Base-by-base conservation (phyloP, 106 monocot species). In the Dioscorea alata region DNA sequence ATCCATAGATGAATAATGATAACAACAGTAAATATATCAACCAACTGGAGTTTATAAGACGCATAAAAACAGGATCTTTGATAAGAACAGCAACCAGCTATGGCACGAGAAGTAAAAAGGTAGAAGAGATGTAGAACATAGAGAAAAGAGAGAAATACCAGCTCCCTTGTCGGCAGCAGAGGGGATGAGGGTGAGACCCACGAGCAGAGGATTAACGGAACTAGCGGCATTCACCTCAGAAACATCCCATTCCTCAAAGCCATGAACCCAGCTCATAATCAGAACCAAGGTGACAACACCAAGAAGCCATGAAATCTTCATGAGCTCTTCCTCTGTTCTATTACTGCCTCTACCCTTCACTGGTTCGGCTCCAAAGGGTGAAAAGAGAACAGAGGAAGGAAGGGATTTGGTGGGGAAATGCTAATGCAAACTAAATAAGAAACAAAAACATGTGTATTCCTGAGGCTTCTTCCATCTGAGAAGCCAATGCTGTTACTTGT, bases 151-250 rank as follows among this genome's bases (percentile, higher is more conserved):
- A 51, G 24, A 23, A 31, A 28, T 81, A 89, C 93, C 81, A 65
- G 93, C 93, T 84, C 93, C 89, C 57, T 84, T 82, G 0, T 72
- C 68, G 31, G 75, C 75, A 17, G 93, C 93, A 65, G 89, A 86
- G 8, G 35, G 71, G 23, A 93, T 78, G 23, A 89, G 76, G 33
- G 93, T 93, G 5, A 93, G 77, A 59, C 42, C 59, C 56, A 93
- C 93, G 48, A 86, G 72, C 48, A 85, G 35, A 22, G 81, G 73
- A 35, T 49, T 52, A 12, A 42, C 42, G 9, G 42, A 42, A 42
- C 4, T 42, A 42, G 42, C 42, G 10, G 42, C 42, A 6, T 25
- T 72, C 23, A 34, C 17, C 57, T 67, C 69, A 53, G 28, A 66
- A 60, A 12, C 60, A 67, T 57, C 71, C 56, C 15, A 66, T 6